Evolutionary conservation across 441 rosid genomes (phyloP).

Genomic region (Gossypium davidsonii): DNA sequence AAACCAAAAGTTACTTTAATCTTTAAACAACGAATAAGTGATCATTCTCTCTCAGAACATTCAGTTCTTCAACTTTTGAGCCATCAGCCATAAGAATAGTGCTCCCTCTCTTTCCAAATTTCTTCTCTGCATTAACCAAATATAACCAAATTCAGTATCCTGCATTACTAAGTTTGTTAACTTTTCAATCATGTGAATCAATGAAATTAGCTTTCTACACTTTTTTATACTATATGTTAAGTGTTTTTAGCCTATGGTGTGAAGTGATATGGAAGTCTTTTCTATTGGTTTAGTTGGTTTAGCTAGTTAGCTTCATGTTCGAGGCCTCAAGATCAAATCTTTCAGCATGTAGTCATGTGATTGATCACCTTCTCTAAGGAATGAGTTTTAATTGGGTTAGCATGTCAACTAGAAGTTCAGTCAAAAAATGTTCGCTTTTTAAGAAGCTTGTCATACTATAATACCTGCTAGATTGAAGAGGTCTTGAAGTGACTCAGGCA

Average conservation of each 20-base stretch:
- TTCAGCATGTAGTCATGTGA: background rate
- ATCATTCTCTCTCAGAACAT: slow-evolving; percentile 68
- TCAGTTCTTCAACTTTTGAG: slow-evolving; percentile 66
- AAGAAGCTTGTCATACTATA: slow-evolving; percentile 14
- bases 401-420: background rate
- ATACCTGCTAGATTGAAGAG: slow-evolving; percentile 71
- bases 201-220: background rate
- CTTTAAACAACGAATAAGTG: slow-evolving; percentile 56
- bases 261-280: background rate
- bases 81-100: slow-evolving; percentile 68
- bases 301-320: background rate
- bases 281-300: background rate
- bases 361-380: background rate
- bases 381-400: background rate
- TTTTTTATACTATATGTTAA: background rate
- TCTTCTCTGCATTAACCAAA: slow-evolving; percentile 52
- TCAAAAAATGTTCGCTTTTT: background rate
- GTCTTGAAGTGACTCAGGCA: slow-evolving; percentile 56
- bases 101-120: slow-evolving; percentile 68
- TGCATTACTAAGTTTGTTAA: background rate
- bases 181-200: background rate
- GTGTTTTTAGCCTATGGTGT: background rate
- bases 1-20: background rate
- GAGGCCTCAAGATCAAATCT: background rate
- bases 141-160: slow-evolving; percentile 7